Evolutionary conservation across 2,329 filamentous ascomycete genomes (phyloP).

Genomic region (Alternaria alternata): DNA sequence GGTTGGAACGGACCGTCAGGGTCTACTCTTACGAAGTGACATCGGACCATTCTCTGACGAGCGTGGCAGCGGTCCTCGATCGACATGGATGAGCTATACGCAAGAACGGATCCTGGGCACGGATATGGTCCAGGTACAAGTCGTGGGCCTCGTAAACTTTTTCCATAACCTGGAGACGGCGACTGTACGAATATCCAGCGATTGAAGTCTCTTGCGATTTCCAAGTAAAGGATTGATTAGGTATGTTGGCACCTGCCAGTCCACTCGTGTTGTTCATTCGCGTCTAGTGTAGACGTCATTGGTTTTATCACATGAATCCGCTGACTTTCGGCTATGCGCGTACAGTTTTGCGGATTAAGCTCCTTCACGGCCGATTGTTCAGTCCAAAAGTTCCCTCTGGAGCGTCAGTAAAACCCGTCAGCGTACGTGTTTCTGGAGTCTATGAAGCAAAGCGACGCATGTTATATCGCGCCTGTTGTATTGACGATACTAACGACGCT

Average conservation of each 20-base stretch:
- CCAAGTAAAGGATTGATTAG: slow-evolving; percentile 1
- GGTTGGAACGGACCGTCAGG: slow-evolving; percentile 32
- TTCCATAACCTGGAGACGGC: slow-evolving; percentile 16
- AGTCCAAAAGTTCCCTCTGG: background rate
- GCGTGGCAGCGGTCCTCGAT: slow-evolving; percentile 25
- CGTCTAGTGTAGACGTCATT: slow-evolving; percentile 36
- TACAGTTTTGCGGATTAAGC: background rate
- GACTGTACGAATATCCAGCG: slow-evolving; percentile 1
- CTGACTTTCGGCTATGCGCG: slow-evolving; percentile 10
- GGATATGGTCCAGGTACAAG: slow-evolving; percentile 29
- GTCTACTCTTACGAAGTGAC: slow-evolving; percentile 24
- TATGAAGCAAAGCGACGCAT: background rate
- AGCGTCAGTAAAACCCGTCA: slow-evolving; percentile 12
- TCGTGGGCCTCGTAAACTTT: slow-evolving; percentile 29
- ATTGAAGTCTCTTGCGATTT: background rate
- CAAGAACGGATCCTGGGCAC: slow-evolving; percentile 25
- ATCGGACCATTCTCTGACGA: slow-evolving; percentile 44
- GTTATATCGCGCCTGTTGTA: background rate
- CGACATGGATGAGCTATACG: slow-evolving; percentile 29
- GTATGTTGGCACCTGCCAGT: background rate
- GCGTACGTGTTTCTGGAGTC: slow-evolving; percentile 1
- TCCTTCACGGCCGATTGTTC: background rate
- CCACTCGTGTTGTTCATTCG: slow-evolving; percentile 3
- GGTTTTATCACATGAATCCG: slow-evolving; percentile 12
- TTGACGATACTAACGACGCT: slow-evolving; percentile 4